Percentiles rank a stretch among this genome's conserved stretches.
phyloP scores from a whole-genome alignment of 2,329 filamentous ascomycete species.

The Ophiocordyceps robertsii region DNA sequence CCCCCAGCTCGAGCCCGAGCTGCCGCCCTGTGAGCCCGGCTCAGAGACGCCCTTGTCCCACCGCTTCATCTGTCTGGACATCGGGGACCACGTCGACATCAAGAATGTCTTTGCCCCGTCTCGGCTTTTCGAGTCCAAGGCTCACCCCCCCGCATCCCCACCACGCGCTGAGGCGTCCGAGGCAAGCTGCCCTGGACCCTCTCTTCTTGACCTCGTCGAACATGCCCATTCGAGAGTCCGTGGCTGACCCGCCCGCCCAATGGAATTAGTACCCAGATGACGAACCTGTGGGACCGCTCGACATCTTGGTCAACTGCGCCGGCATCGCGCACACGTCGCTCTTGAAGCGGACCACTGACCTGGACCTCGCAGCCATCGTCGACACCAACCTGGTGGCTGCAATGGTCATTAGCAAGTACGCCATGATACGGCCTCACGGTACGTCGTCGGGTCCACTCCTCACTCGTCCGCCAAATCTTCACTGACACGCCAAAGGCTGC shows the following conservation, averaged over 20 bases:
- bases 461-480: background rate
- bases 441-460: background rate
- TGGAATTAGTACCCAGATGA: background rate
- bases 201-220: background rate
- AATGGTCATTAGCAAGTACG: conserved; percentile 45
- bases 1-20: conserved; percentile 21
- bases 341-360: conserved; percentile 39
- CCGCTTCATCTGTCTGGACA: conserved; percentile 21
- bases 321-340: conserved; percentile 55
- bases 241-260: background rate
- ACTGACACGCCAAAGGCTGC: conserved; percentile 29
- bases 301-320: conserved; percentile 68
- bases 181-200: background rate
- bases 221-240: background rate
- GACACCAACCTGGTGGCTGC: conserved; percentile 58
- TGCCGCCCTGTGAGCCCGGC: conserved; percentile 3
- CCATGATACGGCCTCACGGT: conserved; percentile 20
- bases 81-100: conserved; percentile 13
- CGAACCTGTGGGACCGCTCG: conserved; percentile 19
- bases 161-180: background rate
- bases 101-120: conserved; percentile 14
- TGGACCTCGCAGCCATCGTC: conserved; percentile 43
- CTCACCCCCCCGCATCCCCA: background rate
- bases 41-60: conserved; percentile 11
- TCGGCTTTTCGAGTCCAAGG: background rate